These are phyloP conservation scores for Voacanga thouarsii DNA, from an alignment of 257 asterid species.

Conservation along the genomic window DNA sequence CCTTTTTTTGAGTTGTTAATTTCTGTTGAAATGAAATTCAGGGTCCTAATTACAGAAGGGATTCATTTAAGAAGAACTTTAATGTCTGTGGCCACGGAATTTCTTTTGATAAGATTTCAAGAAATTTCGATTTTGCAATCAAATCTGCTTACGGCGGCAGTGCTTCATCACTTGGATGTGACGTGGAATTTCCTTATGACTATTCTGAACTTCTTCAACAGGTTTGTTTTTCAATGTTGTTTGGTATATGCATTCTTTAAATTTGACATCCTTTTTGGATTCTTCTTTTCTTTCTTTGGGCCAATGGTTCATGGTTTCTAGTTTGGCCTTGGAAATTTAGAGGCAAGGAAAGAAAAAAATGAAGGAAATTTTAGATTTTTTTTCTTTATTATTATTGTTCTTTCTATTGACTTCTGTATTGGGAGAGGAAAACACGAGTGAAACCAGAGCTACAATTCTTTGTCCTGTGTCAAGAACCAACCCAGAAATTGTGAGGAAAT, in stretches of 20 bases:
- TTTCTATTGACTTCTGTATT: background rate
- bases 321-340: background rate
- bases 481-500: no score
- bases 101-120: constrained; percentile 21
- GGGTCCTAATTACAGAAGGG: constrained; percentile 35
- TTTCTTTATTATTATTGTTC: background rate
- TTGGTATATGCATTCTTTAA: background rate
- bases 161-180: constrained; percentile 41
- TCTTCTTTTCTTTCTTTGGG: background rate
- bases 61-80: constrained; percentile 21
- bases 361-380: background rate
- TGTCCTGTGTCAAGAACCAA: no score
- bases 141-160: constrained; percentile 35
- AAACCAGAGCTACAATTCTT: no score
- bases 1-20: background rate
- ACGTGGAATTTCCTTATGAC: constrained; percentile 67
- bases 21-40: constrained; percentile 21
- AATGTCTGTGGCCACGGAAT: constrained; percentile 16
- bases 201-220: constrained; percentile 67
- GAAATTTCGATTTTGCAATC: constrained; percentile 28
- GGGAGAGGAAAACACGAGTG: background rate
- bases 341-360: background rate
- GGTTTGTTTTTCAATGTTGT: constrained; percentile 30
- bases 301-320: background rate
- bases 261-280: background rate